Percentiles rank a stretch among this genome's conserved stretches.
Evolutionary conservation across 345 rosid species (phyloP).

Genomic region (Citrus sinensis): DVS_A1.0 CM039163.1:46647001-46647500

Average conservation of each 20-base stretch:
- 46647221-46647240: background rate
- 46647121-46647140: background rate
- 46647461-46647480: background rate
- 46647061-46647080: background rate
- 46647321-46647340: background rate
- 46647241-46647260: background rate
- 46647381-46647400: background rate
- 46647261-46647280: background rate
- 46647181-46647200: background rate
- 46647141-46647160: too few species aligned
- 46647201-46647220: background rate
- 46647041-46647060: background rate
- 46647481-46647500: background rate
- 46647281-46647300: background rate
- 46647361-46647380: slow-evolving; percentile 7
- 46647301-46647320: background rate
- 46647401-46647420: background rate
- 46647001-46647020: background rate
- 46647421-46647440: too few species aligned
- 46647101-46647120: background rate
- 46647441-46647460: background rate
- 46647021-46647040: background rate
- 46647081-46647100: background rate
- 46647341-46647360: background rate
- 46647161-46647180: background rate